Evolutionary conservation across 768 basidiomycete genomes (phyloP), one percentile per base, ranked within the genome.

Genomic region (Strobilomyces dryophilus): DNA sequence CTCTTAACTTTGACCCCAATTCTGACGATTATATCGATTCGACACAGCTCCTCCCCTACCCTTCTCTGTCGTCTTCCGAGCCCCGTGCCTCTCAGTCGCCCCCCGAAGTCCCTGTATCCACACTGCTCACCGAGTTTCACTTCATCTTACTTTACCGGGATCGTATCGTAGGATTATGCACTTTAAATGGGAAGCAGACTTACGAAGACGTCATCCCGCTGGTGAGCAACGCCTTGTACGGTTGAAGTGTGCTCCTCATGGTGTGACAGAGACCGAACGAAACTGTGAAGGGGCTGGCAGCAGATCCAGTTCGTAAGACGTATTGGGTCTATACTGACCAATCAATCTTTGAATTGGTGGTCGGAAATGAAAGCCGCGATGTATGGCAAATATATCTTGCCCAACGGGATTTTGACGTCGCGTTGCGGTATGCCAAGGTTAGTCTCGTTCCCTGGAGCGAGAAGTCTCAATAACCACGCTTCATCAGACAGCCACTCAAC

Each of bases 321-420:
- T 95, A 87, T 61, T 99, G 97, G 97, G 81, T 94, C 2, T 95
- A 87, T 65, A 95, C 95, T 0, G 85, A 91, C 58, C 83, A 85
- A 55, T 88, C 91, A 0, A 78, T 99, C 18, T 94, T 90, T 61
- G 97, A 99, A 63, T 72, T 99, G 24, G 82, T 87, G 7, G 78
- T 91, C 11, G 77, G 78, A 8, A 92, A 95, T 61, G 97, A 99
- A 73, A 89, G 90, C 63, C 81, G 95, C 11, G 91, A 98, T 65
- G 85, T 99, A 8, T 99, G 97, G 97, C 84, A 84, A 63, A 85
- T 94, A 49, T 92, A 90, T 68, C 76, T 98, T 9, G 81, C 85
- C 49, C 83, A 88, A 61, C 82, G 79, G 3, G 80, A 86, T 49
- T 93, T 83, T 59, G 87, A 91, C n/a, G 69, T 79, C 1, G 92